phyloP scores from a whole-genome alignment of 768 basidiomycete genomes.

The Dacryopinax spathularia region DNA sequence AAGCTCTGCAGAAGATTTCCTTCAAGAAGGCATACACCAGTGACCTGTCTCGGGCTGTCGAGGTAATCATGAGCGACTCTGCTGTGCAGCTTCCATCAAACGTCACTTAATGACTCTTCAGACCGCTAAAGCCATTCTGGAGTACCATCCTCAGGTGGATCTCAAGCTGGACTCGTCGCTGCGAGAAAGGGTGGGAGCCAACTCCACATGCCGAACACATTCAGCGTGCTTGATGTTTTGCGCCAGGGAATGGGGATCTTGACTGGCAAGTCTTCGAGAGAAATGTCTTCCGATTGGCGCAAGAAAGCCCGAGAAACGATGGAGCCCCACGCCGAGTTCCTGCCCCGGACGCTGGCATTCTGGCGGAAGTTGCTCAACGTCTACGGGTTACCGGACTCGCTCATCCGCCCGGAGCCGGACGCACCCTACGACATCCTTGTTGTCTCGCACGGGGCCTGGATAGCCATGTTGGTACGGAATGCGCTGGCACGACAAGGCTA shows the following conservation, averaged over 20 bases:
- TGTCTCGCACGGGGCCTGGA: conserved; percentile 54
- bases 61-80: conserved; percentile 34
- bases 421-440: conserved; percentile 37
- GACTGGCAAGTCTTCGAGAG: conserved; percentile 4
- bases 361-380: conserved; percentile 33
- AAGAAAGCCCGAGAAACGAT: conserved; percentile 17
- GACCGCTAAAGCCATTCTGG: conserved; percentile 55
- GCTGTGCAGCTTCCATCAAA: neutral
- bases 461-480: conserved; percentile 19
- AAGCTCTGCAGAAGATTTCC: conserved; percentile 36
- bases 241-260: conserved; percentile 2
- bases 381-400: conserved; percentile 16
- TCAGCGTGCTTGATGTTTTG: neutral
- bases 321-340: conserved; percentile 32
- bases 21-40: conserved; percentile 55
- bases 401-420: conserved; percentile 13
- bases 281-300: neutral
- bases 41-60: conserved; percentile 52
- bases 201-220: neutral
- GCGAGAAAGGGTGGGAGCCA: neutral
- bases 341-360: conserved; percentile 42
- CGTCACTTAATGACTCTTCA: conserved; percentile 16
- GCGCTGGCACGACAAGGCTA: neutral
- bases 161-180: neutral
- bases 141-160: conserved; percentile 30